phyloP scores from a whole-genome alignment of 2,329 filamentous ascomycete species.

The Fusarium pseudocircinatum region DNA sequence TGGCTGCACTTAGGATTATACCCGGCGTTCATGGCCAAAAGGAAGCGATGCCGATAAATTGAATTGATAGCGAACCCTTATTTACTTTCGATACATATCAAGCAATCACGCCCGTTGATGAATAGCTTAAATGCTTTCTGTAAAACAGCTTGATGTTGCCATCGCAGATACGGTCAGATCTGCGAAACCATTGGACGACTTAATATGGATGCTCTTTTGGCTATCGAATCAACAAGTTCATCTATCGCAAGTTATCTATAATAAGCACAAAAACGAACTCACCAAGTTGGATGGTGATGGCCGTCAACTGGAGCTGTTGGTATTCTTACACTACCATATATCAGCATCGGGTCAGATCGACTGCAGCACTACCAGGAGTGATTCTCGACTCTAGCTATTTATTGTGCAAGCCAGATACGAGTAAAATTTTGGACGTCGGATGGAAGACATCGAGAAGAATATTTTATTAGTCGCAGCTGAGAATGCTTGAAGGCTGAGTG shows the following conservation, averaged over 20 bases:
- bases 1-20: not conserved
- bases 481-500: not conserved
- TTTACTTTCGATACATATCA: not conserved
- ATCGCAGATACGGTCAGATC: not conserved
- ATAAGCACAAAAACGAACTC: accelerated
- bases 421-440: accelerated
- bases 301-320: not conserved
- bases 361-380: accelerated
- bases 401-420: accelerated
- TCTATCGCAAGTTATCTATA: not conserved
- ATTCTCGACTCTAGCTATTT: no score
- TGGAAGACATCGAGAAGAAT: not conserved
- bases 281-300: accelerated
- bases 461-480: not conserved
- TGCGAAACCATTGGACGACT: not conserved
- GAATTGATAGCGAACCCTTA: not conserved
- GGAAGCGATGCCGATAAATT: not conserved
- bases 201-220: not conserved
- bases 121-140: not conserved
- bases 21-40: not conserved
- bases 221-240: not conserved
- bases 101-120: not conserved
- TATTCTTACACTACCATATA: not conserved
- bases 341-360: not conserved
- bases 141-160: not conserved